phyloP scores from a whole-genome alignment of 1,139 yeast genomes.

The Zygoascus meyerae region DNA sequence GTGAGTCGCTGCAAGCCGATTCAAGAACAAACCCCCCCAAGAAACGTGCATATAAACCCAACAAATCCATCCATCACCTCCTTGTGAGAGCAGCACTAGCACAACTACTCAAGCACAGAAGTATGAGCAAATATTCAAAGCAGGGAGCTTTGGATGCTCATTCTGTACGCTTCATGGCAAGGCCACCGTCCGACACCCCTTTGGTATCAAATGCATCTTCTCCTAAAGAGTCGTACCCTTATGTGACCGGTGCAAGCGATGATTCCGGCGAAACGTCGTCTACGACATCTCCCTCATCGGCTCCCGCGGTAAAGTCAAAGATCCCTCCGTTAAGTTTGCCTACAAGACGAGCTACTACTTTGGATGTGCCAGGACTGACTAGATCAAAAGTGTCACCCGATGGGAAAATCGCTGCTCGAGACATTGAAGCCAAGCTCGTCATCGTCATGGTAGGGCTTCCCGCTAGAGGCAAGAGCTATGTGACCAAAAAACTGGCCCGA shows the following conservation, averaged over 20 bases:
- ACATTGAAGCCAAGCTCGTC: conserved; percentile 75
- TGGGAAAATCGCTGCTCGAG: conserved; percentile 67
- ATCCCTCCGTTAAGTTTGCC: conserved; percentile 23
- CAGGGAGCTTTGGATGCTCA: background rate
- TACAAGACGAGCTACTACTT: conserved; percentile 57
- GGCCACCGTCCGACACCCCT: conserved; percentile 28
- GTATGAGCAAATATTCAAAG: no score
- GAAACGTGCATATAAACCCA: no score
- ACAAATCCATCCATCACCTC: no score
- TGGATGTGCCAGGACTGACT: conserved; percentile 91
- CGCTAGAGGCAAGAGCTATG: conserved; percentile 71
- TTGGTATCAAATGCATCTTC: conserved; percentile 20
- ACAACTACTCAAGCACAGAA: no score
- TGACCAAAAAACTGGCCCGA: conserved; percentile 81
- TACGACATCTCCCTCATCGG: conserved; percentile 2
- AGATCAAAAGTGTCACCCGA: conserved; percentile 78
- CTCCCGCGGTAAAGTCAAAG: conserved; percentile 12
- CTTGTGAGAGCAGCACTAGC: no score
- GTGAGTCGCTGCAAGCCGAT: no score
- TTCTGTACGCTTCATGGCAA: background rate
- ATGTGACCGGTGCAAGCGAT: background rate
- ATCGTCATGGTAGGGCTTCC: conserved; percentile 94
- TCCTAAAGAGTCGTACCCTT: conserved; percentile 17
- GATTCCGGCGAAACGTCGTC: conserved; percentile 4
- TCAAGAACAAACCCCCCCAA: no score